phyloP scores from a whole-genome alignment of 495 filamentous ascomycete species.

The Aspergillus funiculosus region DNA sequence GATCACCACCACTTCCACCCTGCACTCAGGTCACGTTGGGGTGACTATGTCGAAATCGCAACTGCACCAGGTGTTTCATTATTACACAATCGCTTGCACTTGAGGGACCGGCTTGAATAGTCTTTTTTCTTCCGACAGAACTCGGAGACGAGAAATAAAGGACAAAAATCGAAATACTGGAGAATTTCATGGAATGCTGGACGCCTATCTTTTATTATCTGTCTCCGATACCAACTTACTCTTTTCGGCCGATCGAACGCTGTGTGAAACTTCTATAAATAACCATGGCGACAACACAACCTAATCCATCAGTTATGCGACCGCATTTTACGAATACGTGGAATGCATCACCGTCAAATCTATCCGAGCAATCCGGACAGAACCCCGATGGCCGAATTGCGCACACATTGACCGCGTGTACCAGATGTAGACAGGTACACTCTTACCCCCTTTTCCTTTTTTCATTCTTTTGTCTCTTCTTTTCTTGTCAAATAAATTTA shows the following conservation, averaged over 20 bases:
- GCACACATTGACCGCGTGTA: slow-evolving; percentile 83
- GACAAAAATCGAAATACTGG: background rate
- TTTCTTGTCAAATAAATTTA: too few relatives aligned
- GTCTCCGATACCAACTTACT: background rate
- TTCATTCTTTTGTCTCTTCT: background rate
- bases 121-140: background rate
- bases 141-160: background rate
- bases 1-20: slow-evolving; percentile 3
- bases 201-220: background rate
- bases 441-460: background rate
- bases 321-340: slow-evolving; percentile 26
- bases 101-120: slow-evolving; percentile 3
- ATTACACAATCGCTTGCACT: slow-evolving; percentile 10
- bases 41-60: slow-evolving; percentile 24
- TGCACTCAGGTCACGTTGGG: slow-evolving; percentile 10
- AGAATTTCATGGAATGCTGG: slow-evolving; percentile 11
- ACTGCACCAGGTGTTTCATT: slow-evolving; percentile 8
- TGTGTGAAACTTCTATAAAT: slow-evolving; percentile 2
- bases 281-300: slow-evolving; percentile 24
- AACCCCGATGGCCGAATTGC: slow-evolving; percentile 52
- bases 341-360: slow-evolving; percentile 17
- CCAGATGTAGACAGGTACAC: slow-evolving; percentile 75
- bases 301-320: slow-evolving; percentile 10
- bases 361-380: slow-evolving; percentile 24
- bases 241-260: slow-evolving; percentile 2